Percentiles rank a stretch among this genome's conserved stretches.
Conservation (phyloP, 2,329 filamentous ascomycete species). For the Cladophialophora immunda region DNA sequence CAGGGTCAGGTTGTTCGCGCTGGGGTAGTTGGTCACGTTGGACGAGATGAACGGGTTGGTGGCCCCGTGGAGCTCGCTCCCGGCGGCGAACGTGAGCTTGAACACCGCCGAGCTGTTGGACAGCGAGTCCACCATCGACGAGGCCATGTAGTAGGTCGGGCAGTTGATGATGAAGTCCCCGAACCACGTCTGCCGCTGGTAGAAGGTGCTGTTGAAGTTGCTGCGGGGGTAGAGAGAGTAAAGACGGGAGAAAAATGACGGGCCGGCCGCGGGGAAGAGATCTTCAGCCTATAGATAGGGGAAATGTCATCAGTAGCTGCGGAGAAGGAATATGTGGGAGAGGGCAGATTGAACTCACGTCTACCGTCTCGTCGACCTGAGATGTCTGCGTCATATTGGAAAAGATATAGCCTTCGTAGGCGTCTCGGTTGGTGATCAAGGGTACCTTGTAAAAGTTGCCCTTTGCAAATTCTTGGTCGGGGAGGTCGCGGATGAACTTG, state of each 20-base stretch:
- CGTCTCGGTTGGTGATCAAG: constrained; percentile 47
- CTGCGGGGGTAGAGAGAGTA: constrained; percentile 52
- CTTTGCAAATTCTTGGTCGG: constrained; percentile 45
- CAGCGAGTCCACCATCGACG: constrained; percentile 23
- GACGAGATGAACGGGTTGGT: constrained; percentile 41
- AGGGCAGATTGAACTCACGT: constrained; percentile 32
- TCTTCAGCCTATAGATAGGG: constrained; percentile 30
- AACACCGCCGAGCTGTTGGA: constrained; percentile 36
- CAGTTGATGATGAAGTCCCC: constrained; percentile 57
- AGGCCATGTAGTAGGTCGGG: constrained; percentile 31
- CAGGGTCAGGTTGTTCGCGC: constrained; percentile 45
- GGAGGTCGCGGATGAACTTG: constrained; percentile 45
- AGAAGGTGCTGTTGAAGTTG: constrained; percentile 42
- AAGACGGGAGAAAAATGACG: constrained; percentile 50
- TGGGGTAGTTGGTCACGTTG: constrained; percentile 28
- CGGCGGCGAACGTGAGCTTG: constrained; percentile 49
- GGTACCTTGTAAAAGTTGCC: constrained; percentile 46
- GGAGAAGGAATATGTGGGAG: neutral
- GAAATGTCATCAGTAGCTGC: neutral
- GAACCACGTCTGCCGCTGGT: constrained; percentile 49
- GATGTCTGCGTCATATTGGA: constrained; percentile 44
- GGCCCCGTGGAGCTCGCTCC: constrained; percentile 46
- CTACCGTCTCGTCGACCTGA: constrained; percentile 42
- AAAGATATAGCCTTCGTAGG: constrained; percentile 51
- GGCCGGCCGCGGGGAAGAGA: constrained; percentile 48